Base-by-base conservation (phyloP, 106 monocot species). In the Narthecium ossifragum region DNA sequence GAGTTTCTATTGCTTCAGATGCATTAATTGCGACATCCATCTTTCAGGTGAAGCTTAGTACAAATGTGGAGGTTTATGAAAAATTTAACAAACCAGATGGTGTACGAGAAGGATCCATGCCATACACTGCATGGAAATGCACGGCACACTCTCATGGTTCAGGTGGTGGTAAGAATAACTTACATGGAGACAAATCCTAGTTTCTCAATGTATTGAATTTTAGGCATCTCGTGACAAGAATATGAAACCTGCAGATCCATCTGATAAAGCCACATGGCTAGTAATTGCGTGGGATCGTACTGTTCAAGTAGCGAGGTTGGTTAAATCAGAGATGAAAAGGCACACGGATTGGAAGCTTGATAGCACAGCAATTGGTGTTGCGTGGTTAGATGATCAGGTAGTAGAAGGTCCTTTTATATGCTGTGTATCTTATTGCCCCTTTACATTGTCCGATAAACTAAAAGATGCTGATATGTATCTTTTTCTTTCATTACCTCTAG, bases 351-450 rank as follows among this genome's bases (percentile, higher is more conserved):
- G 96, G 96, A 87, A 62, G 67, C 68, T 98, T 70, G 96, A 98
- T 51, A 77, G 84, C 59, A 68, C 75, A 24, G 84, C 84, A 29
- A 72, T 87, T 68, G 96, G 90, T 60, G 80, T 91, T 30, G 78
- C 84, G 29, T 98, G 96, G 96, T 68, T 91, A 56, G 87, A 85
- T 65, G 87, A 98, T 72, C 83, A 98, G 84, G 96, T 98, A 73
- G 13, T 45, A 18, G 2, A 46, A 69, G 65, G 18, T 2, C 39
- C 49, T 48, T 40, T 41, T 17, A 40, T 24, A n/a, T 39, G 43
- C 25, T 29, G 31, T n/a, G n/a, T n/a, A n/a, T n/a, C n/a, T n/a
- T n/a, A n/a, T n/a, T n/a, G n/a, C n/a, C n/a, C n/a, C n/a, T n/a
- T n/a, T n/a, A n/a, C n/a, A n/a, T n/a, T n/a, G n/a, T n/a, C n/a